Evolutionary conservation across 495 filamentous ascomycete species (phyloP), one percentile per base, ranked within the genome.

Genomic region (Hyaloscypha variabilis): DNA sequence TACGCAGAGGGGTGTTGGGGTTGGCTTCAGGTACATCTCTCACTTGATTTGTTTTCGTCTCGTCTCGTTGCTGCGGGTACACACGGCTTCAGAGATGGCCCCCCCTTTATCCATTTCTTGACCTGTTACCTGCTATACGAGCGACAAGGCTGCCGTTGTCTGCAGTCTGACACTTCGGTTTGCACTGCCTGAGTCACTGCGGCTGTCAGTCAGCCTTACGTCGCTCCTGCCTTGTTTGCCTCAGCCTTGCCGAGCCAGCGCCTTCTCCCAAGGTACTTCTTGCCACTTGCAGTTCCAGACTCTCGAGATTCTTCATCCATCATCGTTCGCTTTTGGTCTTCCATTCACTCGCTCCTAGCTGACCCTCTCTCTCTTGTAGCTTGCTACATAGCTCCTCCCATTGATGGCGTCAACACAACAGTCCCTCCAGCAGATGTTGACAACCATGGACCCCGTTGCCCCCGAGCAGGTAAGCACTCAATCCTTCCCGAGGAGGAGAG

Each of bases 381-480:
- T 21, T 14, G 19, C 11, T 54, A 24, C 51, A 54, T 17, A 54
- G 2, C 51, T 54, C 19, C 24, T 30, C 19, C 25, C 19, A 19
- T 24, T 61, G 39, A 51, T 51, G 39, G 25, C 57, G 30, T 25
- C 21, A 34, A 24, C 31, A 30, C 34, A 8, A 4, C 8, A 24
- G 3, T 34, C 28, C 5, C 24, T 21, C 49, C 19, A 14, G 25
- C 19, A 14, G 25, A 42, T 49, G 52, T 24, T 36, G n/a, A 21
- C 55, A 24, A 42, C 34, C 14, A 61, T 62, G 58, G 34, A 24
- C 31, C 53, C 58, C 19, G 28, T n/a, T 23, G 50, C 58, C 36
- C 58, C 64, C 2, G 24, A n/a, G 17, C 55, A 62, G 49, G 64
- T 66, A 62, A 39, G 57, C n/a, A 21, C 34, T 17, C 21, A 6